Evolutionary conservation across 2,329 filamentous ascomycete genomes (phyloP).

Genomic region (Colletotrichum cereale): DNA sequence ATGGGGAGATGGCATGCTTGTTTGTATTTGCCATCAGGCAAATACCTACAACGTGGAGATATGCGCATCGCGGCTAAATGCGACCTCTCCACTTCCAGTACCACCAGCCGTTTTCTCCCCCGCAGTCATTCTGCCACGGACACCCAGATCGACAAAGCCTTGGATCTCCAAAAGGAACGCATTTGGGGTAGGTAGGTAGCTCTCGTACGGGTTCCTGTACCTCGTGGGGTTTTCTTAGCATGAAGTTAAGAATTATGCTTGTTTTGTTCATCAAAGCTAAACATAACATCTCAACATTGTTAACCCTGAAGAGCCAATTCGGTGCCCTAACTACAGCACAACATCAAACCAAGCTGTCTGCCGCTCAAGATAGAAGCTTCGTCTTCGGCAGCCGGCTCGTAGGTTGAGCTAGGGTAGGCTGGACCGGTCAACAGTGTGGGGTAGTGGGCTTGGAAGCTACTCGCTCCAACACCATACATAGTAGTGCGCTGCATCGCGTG

Average conservation of each 20-base stretch:
- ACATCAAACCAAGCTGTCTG: too few species aligned
- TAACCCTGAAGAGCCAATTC: neutral
- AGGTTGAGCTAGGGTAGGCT: neutral
- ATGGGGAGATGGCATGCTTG: neutral
- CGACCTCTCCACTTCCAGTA: slow-evolving; percentile 35
- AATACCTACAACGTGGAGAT: slow-evolving; percentile 22
- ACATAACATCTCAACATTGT: neutral
- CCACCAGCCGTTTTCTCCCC: slow-evolving; percentile 23
- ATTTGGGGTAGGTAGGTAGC: slow-evolving; percentile 35
- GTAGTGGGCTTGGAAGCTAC: slow-evolving; percentile 11
- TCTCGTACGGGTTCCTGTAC: neutral
- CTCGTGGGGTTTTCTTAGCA: neutral
- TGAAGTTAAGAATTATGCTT: neutral
- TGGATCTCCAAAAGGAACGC: slow-evolving; percentile 12
- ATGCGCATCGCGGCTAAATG: slow-evolving; percentile 37
- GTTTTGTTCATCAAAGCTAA: neutral
- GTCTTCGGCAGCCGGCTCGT: slow-evolving; percentile 7
- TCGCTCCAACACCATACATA: slow-evolving; percentile 17
- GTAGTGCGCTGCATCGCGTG: slow-evolving; percentile 23
- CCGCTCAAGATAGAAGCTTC: neutral
- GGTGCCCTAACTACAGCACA: neutral
- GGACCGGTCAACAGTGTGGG: slow-evolving; percentile 1
- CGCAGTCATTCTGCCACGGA: slow-evolving; percentile 31
- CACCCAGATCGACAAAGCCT: neutral
- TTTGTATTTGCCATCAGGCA: slow-evolving; percentile 23